Evolutionary conservation across 2,329 filamentous ascomycete species (phyloP).

Genomic region (Hypomyces perniciosus): DNA sequence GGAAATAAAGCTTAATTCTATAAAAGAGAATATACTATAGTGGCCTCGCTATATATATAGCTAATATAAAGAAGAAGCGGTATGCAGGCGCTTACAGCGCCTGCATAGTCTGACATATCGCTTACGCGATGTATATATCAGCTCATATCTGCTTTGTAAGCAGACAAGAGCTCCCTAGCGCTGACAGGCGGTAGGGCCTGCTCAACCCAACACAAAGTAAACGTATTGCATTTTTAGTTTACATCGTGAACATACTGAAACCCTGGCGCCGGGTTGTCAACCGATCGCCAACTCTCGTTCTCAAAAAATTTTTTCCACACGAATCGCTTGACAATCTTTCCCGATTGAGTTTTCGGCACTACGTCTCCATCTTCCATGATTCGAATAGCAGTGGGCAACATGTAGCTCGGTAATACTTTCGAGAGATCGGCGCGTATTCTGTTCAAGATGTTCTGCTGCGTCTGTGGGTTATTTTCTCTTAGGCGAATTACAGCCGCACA

Average conservation of each 20-base stretch:
- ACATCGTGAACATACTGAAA: not conserved
- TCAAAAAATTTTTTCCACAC: conserved; percentile 10
- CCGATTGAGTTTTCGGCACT: conserved; percentile 9
- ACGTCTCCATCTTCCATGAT: conserved; percentile 9
- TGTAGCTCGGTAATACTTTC: conserved; percentile 4
- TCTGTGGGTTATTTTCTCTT: not conserved
- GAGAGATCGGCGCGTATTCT: conserved; percentile 11
- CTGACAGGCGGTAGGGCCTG: no score
- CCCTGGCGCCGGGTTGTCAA: conserved; percentile 4
- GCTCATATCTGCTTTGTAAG: no score
- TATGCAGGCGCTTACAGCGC: no score
- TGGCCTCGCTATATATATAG: no score
- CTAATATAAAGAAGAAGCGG: no score
- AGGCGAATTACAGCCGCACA: conserved; percentile 15
- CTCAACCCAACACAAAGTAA: no score
- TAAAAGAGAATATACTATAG: no score
- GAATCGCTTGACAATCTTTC: conserved; percentile 8
- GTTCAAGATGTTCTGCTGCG: not conserved
- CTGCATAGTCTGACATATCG: no score
- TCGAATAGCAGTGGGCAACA: conserved; percentile 11
- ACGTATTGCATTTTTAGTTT: no score
- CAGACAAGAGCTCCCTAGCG: no score
- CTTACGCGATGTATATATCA: no score
- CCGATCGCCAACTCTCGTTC: not conserved
- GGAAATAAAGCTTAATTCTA: no score